Base-by-base conservation (phyloP, 345 rosid genomes). In the Acer campestre region DNA sequence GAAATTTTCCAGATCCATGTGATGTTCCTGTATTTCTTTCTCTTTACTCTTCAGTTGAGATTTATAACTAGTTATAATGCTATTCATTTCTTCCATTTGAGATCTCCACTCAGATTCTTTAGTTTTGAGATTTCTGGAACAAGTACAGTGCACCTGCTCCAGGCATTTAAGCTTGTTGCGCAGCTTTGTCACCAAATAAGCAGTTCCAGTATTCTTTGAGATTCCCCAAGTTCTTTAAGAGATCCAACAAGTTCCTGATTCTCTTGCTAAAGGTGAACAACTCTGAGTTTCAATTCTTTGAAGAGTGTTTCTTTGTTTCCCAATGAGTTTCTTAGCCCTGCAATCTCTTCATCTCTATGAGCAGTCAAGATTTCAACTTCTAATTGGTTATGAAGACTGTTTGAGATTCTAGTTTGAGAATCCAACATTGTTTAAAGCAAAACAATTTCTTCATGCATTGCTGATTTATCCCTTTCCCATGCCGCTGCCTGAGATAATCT, bases 31-130 rank as follows among this genome's bases (percentile, higher is more conserved):
- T n/a, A 75, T 18, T 27, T 44, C 42, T 29, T 75, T 35, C 61
- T 75, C 68, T 49, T 64, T 75, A 18, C 46, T 61, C 61, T 48
- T 51, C 18, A 64, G 44, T 29, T 75, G 46, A 44, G 62, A 75
- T 64, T 49, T 35, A 64, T 55, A 18, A 31, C 51, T 66, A 61
- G 31, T 42, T 46, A 64, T 48, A 10, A 49, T 61, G 17, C 25
- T 17, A 25, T 75, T 75, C 25, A 64, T 27, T 65, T 75, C 48
- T 46, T 75, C 70, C 9, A 75, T 48, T 64, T 64, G 61, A 27
- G 44, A 46, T 48, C 18, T 75, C 62, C 56, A 48, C 66, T 51
- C 70, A 48, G 61, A 75, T 29, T 75, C 77, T 64, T 49, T 75
- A 62, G 61, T 61, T 46, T 46, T 74, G 25, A 74, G 68, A 53